Evolutionary conservation across 1,139 yeast genomes (phyloP), one percentile per base, ranked within the genome.

Genomic region (Pneumocystis canis): DNA sequence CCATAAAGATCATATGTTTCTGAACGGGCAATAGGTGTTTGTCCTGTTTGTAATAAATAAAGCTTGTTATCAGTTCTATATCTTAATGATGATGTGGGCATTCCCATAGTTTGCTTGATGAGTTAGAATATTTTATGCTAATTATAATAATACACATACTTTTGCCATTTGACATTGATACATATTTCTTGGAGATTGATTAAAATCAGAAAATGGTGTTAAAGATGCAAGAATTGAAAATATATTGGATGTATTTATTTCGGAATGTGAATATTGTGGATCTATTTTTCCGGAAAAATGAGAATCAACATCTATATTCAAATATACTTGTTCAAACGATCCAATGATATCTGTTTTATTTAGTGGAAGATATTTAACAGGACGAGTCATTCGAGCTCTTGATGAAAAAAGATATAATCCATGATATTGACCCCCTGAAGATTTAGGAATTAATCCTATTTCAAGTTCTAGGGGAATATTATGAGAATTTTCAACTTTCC

Each of bases 101-200:
- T 92, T 77, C 99, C 99, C 98, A 92, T 92, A 31, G 99, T 92
- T 79, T 92, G 99, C 78, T 92, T 92, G 5, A 47, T 11, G 25
- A 11, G 25, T 47, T 47, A 47, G 54, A 47, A 20, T 25, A 25
- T 11, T 25, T 47, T 47, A 47, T 4, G 11, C 16, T 20, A 25
- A 25, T 20, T 41, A 41, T 20, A 25, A 14, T 9, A 37, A 47
- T 47, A 47, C 16, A 3, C 14, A 47, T 47, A 47, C 54, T 9
- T 47, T 47, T 82, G 97, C 98, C 99, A 92, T 92, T 81, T 94
- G 98, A 79, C 99, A 92, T 78, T 92, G 99, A 75, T 92, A 92
- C 98, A 94, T 92, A 75, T 92, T 92, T 84, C 99, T 87, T 71
- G 99, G 99, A 41, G 97, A 89, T 79, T 92, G 99, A 76, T 92